Evolutionary conservation across 345 rosid species (phyloP).

Genomic region (Populus deltoides): DNA sequence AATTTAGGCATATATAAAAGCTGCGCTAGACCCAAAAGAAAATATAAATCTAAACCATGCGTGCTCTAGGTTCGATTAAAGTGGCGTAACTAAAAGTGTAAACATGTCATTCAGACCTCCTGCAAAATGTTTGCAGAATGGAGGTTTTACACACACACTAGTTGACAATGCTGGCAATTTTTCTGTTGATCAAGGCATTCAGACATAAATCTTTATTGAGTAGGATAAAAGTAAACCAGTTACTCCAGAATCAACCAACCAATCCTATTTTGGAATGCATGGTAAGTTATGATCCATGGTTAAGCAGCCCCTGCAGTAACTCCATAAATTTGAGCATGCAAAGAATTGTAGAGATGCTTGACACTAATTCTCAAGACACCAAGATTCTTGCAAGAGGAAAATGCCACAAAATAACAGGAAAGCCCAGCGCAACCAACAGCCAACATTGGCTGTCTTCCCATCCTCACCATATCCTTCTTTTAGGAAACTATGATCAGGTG

Average conservation of each 20-base stretch:
- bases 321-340: neutral
- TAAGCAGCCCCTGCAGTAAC: neutral
- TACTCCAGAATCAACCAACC: conserved; percentile 2
- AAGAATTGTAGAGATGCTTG: neutral
- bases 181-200: neutral
- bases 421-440: neutral
- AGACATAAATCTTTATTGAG: neutral
- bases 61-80: neutral
- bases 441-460: neutral
- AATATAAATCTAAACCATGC: neutral
- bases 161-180: neutral
- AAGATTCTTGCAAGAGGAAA: neutral
- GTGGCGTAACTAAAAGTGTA: neutral
- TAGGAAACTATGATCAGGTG: neutral
- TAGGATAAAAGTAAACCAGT: neutral
- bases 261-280: neutral
- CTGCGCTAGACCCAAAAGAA: neutral
- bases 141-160: neutral
- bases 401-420: neutral
- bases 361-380: neutral
- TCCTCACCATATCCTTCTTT: neutral
- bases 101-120: neutral
- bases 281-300: neutral
- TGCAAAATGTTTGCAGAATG: neutral
- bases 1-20: neutral